phyloP scores from a whole-genome alignment of 2,329 filamentous ascomycete species.

The Colletotrichum cordylinicola region DNA sequence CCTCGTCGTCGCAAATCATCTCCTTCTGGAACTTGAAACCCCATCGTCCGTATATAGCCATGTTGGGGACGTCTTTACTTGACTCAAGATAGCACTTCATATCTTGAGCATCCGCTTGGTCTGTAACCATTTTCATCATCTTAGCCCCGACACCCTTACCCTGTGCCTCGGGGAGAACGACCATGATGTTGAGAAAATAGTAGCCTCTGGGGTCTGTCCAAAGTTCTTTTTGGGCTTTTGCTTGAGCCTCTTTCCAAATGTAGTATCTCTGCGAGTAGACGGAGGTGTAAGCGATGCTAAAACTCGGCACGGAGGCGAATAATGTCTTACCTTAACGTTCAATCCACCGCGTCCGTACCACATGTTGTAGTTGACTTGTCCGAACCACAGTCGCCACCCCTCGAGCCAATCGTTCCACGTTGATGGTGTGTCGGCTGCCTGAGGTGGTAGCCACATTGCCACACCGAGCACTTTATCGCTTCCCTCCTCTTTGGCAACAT shows the following conservation, averaged over 20 bases:
- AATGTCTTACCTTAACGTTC: conserved; percentile 55
- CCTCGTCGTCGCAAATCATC: conserved; percentile 70
- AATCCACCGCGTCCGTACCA: conserved; percentile 73
- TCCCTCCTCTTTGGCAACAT: conserved; percentile 68
- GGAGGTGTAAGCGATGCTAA: accelerated
- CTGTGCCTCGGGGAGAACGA: conserved; percentile 69
- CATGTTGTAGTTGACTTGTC: conserved; percentile 71
- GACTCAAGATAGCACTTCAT: conserved; percentile 75
- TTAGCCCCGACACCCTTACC: conserved; percentile 70
- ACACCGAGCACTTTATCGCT: conserved; percentile 67
- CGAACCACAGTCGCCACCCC: conserved; percentile 69
- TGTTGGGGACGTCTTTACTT: conserved; percentile 70
- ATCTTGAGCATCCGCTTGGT: conserved; percentile 67
- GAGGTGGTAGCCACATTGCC: conserved; percentile 74
- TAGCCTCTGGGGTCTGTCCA: conserved; percentile 73
- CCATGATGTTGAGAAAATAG: conserved; percentile 80
- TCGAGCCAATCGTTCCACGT: conserved; percentile 69
- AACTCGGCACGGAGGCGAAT: not conserved
- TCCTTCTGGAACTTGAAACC: conserved; percentile 70
- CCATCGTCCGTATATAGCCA: conserved; percentile 73
- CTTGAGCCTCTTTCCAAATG: conserved; percentile 74
- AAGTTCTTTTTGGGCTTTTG: conserved; percentile 62
- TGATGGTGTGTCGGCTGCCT: conserved; percentile 47
- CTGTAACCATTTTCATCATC: conserved; percentile 68
- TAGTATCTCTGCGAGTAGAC: conserved; percentile 59